Evolutionary conservation across 2,329 filamentous ascomycete species (phyloP).

Genomic region (Fusarium albidum): DNA sequence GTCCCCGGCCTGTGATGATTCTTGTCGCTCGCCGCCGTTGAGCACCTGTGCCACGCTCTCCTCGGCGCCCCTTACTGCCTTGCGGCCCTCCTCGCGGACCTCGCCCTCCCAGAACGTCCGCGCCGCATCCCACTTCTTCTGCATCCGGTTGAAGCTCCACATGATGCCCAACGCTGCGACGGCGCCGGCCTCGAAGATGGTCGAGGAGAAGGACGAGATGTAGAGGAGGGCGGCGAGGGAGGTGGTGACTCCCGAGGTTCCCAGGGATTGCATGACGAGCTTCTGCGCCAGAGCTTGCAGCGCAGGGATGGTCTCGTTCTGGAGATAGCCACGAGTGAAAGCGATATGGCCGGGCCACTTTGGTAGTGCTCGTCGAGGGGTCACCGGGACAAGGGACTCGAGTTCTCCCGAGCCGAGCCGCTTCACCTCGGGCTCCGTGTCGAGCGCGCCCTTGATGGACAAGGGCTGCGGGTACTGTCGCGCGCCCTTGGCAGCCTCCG

Average conservation of each 20-base stretch:
- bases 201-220: conserved; percentile 60
- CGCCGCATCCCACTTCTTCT: conserved; percentile 69
- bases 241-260: conserved; percentile 71
- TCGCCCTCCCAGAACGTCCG: conserved; percentile 70
- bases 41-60: conserved; percentile 59
- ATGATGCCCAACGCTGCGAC: conserved; percentile 68
- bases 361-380: conserved; percentile 36
- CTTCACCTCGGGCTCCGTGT: conserved; percentile 15
- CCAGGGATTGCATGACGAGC: conserved; percentile 78
- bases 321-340: conserved; percentile 71
- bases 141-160: conserved; percentile 66
- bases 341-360: conserved; percentile 81
- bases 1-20: conserved; percentile 27
- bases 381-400: conserved; percentile 36
- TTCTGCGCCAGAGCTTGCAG: conserved; percentile 77
- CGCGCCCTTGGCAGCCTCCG: conserved; percentile 51
- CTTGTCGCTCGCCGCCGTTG: conserved; percentile 39
- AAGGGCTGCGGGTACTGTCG: conserved; percentile 48
- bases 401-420: conserved; percentile 37
- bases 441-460: conserved; percentile 24
- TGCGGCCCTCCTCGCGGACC: conserved; percentile 72
- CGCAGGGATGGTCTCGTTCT: conserved; percentile 72
- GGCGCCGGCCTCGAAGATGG: conserved; percentile 68
- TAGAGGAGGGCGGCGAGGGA: conserved; percentile 66
- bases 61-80: conserved; percentile 66